A percentile compares a stretch with the other conserved stretches of the same genome.
Conservation (phyloP, 2,329 filamentous ascomycete genomes). For the Apiospora sp. region DNA sequence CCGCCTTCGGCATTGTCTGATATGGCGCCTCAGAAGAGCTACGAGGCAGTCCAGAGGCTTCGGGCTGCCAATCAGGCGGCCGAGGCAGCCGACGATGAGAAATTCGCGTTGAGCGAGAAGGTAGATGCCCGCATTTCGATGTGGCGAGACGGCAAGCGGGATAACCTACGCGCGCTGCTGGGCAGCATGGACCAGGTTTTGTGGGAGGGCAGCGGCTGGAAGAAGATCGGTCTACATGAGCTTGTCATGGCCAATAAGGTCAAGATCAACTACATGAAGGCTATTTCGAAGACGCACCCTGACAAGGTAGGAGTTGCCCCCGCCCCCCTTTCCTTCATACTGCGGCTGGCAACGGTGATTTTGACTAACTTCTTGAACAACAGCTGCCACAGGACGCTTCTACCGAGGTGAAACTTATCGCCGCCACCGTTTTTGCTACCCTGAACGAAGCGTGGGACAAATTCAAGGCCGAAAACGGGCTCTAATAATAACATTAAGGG, state of each 20-base stretch:
- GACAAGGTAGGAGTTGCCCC: conserved; percentile 78
- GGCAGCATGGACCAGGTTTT: conserved; percentile 88
- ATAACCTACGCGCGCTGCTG: conserved; percentile 88
- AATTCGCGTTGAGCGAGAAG: conserved; percentile 84
- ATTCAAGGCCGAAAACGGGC: conserved; percentile 73
- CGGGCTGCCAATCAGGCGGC: conserved; percentile 86
- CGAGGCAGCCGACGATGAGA: conserved; percentile 89
- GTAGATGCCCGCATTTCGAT: conserved; percentile 80
- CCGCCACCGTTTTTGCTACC: conserved; percentile 70
- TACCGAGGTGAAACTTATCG: conserved; percentile 72
- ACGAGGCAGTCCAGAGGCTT: conserved; percentile 82
- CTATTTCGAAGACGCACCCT: conserved; percentile 96
- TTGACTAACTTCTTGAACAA: conserved; percentile 28
- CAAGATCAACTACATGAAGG: conserved; percentile 99
- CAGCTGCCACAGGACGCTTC: conserved; percentile 70
- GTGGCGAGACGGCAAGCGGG: conserved; percentile 91
- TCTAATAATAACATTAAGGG: conserved; percentile 50
- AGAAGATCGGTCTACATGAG: conserved; percentile 94
- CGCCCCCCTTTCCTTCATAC: not conserved
- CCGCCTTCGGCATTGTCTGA: conserved; percentile 48
- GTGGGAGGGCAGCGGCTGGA: conserved; percentile 94
- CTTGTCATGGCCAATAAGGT: conserved; percentile 92
- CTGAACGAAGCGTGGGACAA: conserved; percentile 79
- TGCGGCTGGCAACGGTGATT: conserved; percentile 22
- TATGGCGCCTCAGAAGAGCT: conserved; percentile 59